Percentiles rank a stretch among this genome's conserved stretches.
These are phyloP conservation scores for Choiromyces venosus DNA, from an alignment of 495 filamentous ascomycete species.

Conservation along the genomic window DNA sequence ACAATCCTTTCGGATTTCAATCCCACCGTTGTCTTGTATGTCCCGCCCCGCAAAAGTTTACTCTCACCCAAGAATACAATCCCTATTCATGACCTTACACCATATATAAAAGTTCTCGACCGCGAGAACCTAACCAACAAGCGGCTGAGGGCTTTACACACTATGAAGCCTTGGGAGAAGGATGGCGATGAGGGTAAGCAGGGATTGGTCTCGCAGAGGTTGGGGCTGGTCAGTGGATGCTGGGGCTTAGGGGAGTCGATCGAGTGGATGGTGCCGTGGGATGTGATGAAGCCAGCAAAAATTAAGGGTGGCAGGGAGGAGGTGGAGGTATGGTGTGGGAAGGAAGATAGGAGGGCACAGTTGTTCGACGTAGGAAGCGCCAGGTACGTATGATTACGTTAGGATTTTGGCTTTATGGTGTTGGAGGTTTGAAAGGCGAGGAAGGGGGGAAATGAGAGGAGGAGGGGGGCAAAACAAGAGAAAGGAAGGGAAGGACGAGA, in stretches of 20 bases:
- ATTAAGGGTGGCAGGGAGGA: constrained; percentile 6
- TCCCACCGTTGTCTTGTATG: constrained; percentile 26
- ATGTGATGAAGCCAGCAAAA: constrained; percentile 22
- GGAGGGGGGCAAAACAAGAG: constrained; percentile 21
- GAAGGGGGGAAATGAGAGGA: constrained; percentile 17
- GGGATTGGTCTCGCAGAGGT: neutral
- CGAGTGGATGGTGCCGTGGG: constrained; percentile 30
- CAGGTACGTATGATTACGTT: constrained; percentile 16
- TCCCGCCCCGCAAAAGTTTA: constrained; percentile 23
- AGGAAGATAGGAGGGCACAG: constrained; percentile 25
- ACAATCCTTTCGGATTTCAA: constrained; percentile 33
- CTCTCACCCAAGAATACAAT: neutral
- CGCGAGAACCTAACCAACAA: constrained; percentile 15
- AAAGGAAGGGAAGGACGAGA: neutral
- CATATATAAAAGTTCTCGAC: constrained; percentile 22
- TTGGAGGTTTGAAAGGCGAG: constrained; percentile 1
- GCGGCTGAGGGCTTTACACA: constrained; percentile 14
- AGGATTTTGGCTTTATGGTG: constrained; percentile 1
- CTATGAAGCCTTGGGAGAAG: neutral
- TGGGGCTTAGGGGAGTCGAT: neutral
- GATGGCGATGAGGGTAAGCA: neutral
- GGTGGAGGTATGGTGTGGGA: constrained; percentile 29
- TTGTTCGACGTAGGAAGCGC: constrained; percentile 21
- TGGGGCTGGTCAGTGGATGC: neutral
- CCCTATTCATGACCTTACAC: constrained; percentile 29